Percentiles rank a stretch among this genome's conserved stretches.
Evolutionary conservation across 2,329 filamentous ascomycete species (phyloP).

Genomic region (Talaromyces amestolkiae): DNA sequence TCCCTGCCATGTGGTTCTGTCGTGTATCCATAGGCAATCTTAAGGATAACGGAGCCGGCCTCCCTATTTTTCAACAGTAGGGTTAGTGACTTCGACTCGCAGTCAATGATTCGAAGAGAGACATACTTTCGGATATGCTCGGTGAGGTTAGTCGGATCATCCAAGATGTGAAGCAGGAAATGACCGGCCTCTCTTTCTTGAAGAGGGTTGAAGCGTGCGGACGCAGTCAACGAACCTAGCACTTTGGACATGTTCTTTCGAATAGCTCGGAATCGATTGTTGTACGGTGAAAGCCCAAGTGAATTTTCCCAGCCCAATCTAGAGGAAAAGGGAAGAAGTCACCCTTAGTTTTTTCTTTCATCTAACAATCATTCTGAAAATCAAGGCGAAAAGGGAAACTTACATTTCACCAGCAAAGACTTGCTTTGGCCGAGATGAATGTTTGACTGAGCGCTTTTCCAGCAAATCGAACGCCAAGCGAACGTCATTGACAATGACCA

Average conservation of each 20-base stretch:
- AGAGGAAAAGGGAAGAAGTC: neutral
- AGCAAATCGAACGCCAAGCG: conserved; percentile 35
- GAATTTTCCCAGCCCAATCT: conserved; percentile 43
- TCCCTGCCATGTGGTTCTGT: conserved; percentile 41
- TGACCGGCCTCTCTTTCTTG: conserved; percentile 48
- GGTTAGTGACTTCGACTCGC: neutral
- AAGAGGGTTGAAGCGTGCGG: conserved; percentile 40
- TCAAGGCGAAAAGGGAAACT: neutral
- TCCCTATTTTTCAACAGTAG: conserved; percentile 27
- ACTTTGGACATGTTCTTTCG: conserved; percentile 49
- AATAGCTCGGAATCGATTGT: conserved; percentile 39
- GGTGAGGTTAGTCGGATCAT: conserved; percentile 38
- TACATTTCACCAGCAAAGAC: conserved; percentile 41
- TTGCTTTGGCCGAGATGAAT: conserved; percentile 33
- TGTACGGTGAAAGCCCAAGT: conserved; percentile 37
- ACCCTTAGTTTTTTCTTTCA: conserved; percentile 10
- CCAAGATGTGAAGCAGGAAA: conserved; percentile 45
- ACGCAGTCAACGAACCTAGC: conserved; percentile 44
- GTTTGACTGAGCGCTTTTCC: conserved; percentile 31
- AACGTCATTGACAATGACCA: conserved; percentile 38
- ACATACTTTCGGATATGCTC: conserved; percentile 45
- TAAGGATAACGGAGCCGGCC: conserved; percentile 44
- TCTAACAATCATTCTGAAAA: neutral
- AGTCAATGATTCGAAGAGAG: neutral
- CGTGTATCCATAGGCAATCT: conserved; percentile 49